Conservation (phyloP, 805 yeast genomes). For the Wickerhamomyces strasburgensis region DNA sequence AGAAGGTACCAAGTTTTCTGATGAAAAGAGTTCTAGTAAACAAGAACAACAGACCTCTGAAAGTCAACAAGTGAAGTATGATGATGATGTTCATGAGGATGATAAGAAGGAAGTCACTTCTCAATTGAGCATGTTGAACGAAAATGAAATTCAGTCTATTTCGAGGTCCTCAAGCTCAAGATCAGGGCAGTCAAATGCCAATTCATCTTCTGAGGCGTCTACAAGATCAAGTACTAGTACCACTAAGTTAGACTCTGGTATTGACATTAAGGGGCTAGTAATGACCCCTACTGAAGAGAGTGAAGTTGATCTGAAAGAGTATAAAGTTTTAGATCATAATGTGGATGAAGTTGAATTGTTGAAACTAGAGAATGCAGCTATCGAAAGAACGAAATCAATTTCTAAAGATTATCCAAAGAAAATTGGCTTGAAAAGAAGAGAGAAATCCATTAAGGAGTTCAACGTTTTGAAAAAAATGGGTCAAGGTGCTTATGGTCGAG, state of each 20-base stretch:
- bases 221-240: slow-evolving; percentile 11
- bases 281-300: slow-evolving; percentile 4
- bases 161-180: slow-evolving; percentile 24
- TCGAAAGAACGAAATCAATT: slow-evolving; percentile 30
- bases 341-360: slow-evolving; percentile 38
- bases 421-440: slow-evolving; percentile 66
- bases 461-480: slow-evolving; percentile 74
- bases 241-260: slow-evolving; percentile 6
- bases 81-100: slow-evolving; percentile 26
- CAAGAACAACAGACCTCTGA: neutral
- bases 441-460: slow-evolving; percentile 69
- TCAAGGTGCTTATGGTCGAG: slow-evolving; percentile 96
- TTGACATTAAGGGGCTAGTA: slow-evolving; percentile 4
- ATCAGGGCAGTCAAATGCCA: slow-evolving; percentile 9
- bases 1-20: slow-evolving; percentile 7
- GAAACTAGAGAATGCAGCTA: slow-evolving; percentile 39
- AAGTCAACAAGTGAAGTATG: slow-evolving; percentile 1
- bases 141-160: slow-evolving; percentile 28
- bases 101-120: slow-evolving; percentile 34
- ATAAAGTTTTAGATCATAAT: slow-evolving; percentile 14
- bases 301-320: slow-evolving; percentile 11
- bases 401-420: slow-evolving; percentile 36
- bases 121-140: slow-evolving; percentile 35
- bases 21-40: slow-evolving; percentile 1
- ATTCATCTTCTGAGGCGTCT: slow-evolving; percentile 13